A percentile compares a stretch with the other conserved stretches of the same genome.
These are phyloP conservation scores for Adenanthera pavonina DNA, from an alignment of 306 rosid genomes.

Conservation along the genomic window DNA sequence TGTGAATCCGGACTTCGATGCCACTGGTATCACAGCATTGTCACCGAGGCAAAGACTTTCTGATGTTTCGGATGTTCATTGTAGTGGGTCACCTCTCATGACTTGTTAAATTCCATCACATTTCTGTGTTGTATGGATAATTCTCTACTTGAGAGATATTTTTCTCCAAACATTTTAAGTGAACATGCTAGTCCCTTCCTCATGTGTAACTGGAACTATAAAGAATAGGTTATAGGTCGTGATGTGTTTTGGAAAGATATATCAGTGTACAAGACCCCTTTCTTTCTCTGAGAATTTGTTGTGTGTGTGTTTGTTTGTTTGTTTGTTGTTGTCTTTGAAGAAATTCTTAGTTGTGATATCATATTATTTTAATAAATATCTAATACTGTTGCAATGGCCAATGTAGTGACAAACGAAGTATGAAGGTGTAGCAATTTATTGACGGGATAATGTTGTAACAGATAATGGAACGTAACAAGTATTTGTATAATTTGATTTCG, in stretches of 20 bases:
- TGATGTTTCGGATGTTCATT: constrained; percentile 82
- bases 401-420: too few relatives aligned
- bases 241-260: neutral
- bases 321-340: neutral
- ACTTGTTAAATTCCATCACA: constrained; percentile 46
- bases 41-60: constrained; percentile 89
- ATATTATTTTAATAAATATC: too few relatives aligned
- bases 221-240: neutral
- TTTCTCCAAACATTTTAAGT: neutral
- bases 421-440: too few relatives aligned
- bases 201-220: constrained; percentile 3
- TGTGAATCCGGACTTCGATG: constrained; percentile 72
- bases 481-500: neutral
- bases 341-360: too few relatives aligned
- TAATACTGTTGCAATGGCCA: too few relatives aligned
- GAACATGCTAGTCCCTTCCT: neutral
- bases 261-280: neutral
- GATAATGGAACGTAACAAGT: neutral
- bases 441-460: neutral
- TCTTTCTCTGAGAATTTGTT: neutral
- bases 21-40: constrained; percentile 56
- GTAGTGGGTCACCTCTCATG: constrained; percentile 94
- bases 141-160: neutral
- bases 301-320: neutral
- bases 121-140: constrained; percentile 16